A percentile compares a stretch with the other conserved stretches of the same genome.
Conservation (phyloP, 768 basidiomycete species). For the Obba rivulosa region DNA sequence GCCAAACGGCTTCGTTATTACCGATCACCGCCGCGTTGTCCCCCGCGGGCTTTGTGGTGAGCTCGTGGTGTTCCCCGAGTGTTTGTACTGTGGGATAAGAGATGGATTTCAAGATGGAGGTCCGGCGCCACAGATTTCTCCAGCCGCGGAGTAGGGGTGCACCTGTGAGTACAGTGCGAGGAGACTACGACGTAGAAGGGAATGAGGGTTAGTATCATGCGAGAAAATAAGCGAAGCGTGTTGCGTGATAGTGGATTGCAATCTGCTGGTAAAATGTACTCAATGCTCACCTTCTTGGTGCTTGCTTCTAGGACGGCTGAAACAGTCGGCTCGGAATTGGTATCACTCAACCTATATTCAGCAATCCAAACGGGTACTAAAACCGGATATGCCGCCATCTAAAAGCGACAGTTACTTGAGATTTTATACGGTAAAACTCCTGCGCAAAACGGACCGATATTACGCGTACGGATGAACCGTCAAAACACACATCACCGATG, state of each 20-base stretch:
- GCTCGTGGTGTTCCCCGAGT: too few relatives aligned
- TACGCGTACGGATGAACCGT: not conserved
- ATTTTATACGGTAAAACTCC: not conserved
- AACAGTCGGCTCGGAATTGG: not conserved
- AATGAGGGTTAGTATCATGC: not conserved
- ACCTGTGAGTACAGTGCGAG: too few relatives aligned
- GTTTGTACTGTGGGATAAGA: too few relatives aligned
- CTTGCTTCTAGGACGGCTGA: not conserved
- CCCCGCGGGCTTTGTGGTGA: too few relatives aligned
- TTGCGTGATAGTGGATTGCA: not conserved
- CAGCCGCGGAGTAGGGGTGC: too few relatives aligned
- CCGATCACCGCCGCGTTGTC: too few relatives aligned
- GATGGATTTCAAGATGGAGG: too few relatives aligned
- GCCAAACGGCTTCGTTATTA: too few relatives aligned
- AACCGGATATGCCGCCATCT: constrained; percentile 5
- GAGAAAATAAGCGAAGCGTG: not conserved
- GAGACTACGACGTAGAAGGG: not conserved
- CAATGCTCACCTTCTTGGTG: not conserved
- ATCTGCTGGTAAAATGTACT: not conserved
- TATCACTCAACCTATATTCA: not conserved
- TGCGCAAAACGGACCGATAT: not conserved
- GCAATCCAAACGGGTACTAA: constrained; percentile 1
- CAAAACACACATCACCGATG: not conserved
- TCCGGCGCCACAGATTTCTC: too few relatives aligned
- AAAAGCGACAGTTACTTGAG: not conserved